Conservation (phyloP, 306 rosid genomes). For the Malus asiatica region DNA sequence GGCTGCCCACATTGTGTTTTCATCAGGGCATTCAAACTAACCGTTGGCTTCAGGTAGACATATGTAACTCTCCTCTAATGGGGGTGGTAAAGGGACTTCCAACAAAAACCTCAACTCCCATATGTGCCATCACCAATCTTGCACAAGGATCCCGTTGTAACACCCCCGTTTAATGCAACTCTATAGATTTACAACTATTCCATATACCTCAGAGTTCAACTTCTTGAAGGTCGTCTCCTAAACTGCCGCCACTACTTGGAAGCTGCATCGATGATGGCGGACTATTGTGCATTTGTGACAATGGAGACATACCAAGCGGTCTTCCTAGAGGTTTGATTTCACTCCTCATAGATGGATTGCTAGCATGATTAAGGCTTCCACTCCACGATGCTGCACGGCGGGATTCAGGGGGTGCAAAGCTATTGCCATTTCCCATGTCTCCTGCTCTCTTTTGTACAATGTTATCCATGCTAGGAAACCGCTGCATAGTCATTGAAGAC, state of each 20-base stretch:
- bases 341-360: conserved; percentile 18
- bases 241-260: conserved; percentile 29
- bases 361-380: conserved; percentile 36
- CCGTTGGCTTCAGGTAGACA: background rate
- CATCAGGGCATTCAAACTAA: conserved; percentile 3
- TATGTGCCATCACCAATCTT: background rate
- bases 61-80: conserved; percentile 3
- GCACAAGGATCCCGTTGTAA: conserved; percentile 1
- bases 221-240: conserved; percentile 63
- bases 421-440: conserved; percentile 9
- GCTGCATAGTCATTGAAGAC: conserved; percentile 19
- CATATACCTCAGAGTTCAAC: conserved; percentile 46
- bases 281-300: conserved; percentile 23
- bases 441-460: conserved; percentile 27
- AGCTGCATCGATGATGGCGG: conserved; percentile 22
- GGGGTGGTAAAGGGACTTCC: conserved; percentile 7
- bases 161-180: background rate
- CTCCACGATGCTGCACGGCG: conserved; percentile 70
- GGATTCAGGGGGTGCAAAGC: conserved; percentile 23
- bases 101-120: conserved; percentile 5
- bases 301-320: conserved; percentile 32
- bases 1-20: background rate
- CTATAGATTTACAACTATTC: background rate
- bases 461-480: conserved; percentile 52
- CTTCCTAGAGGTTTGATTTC: conserved; percentile 37